These are phyloP conservation scores for Ambrosiella beaveri DNA, from an alignment of 2,329 filamentous ascomycete genomes.

Conservation along the genomic window DNA sequence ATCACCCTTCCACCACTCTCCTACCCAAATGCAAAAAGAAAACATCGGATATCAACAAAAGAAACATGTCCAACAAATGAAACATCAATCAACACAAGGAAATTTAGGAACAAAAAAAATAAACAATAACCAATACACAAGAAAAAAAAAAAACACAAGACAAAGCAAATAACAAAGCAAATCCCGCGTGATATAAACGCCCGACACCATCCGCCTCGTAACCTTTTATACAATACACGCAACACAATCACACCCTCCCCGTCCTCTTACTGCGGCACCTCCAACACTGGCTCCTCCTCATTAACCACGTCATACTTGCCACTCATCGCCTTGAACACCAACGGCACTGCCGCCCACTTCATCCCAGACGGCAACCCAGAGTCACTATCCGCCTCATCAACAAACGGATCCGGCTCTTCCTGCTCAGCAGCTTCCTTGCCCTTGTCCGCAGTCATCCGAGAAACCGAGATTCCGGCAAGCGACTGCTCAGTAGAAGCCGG, in stretches of 20 bases:
- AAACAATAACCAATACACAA: too few relatives aligned
- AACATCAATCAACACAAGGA: too few relatives aligned
- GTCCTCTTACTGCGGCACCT: not conserved
- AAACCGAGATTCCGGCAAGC: conserved; percentile 43
- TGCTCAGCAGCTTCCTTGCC: conserved; percentile 25
- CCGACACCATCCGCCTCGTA: not conserved
- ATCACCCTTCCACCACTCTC: too few relatives aligned
- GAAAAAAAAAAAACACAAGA: not conserved
- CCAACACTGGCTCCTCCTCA: conserved; percentile 19
- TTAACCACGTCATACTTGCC: conserved; percentile 48
- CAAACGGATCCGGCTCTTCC: conserved; percentile 48
- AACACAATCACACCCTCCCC: not conserved
- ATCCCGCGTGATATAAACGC: not conserved
- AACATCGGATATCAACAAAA: too few relatives aligned
- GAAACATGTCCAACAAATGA: too few relatives aligned
- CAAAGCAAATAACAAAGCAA: not conserved
- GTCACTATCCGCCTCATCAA: conserved; percentile 26
- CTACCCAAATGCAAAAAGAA: too few relatives aligned
- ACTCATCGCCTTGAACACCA: conserved; percentile 49
- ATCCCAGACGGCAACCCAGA: conserved; percentile 18
- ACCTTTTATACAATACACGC: not conserved
- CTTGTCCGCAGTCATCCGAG: conserved; percentile 34
- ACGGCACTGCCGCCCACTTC: conserved; percentile 50
- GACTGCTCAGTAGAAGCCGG: conserved; percentile 18
- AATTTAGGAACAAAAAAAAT: too few relatives aligned